A percentile compares a stretch with the other conserved stretches of the same genome.
Evolutionary conservation across 805 yeast species (phyloP).

Genomic region (Schwanniomyces yamadae): DNA sequence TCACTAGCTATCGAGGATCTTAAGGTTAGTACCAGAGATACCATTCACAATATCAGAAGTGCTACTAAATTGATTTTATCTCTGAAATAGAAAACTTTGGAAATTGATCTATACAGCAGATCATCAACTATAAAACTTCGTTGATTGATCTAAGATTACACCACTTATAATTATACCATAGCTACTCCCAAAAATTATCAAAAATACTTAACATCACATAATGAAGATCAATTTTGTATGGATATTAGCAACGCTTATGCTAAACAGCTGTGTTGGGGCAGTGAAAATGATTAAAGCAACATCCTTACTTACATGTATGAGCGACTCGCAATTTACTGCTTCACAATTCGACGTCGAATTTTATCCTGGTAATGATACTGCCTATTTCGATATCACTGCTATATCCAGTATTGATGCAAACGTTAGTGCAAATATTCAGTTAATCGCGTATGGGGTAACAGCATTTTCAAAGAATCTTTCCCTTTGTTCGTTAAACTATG

Average conservation of each 20-base stretch:
- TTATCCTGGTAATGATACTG: conserved; percentile 63
- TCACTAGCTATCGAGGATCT: too few species aligned
- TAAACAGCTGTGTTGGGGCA: conserved; percentile 16
- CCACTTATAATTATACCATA: too few species aligned
- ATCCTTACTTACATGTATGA: conserved; percentile 90
- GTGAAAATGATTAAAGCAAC: conserved; percentile 44
- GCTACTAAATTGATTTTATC: too few species aligned
- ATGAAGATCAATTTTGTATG: conserved; percentile 7
- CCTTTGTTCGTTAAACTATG: conserved; percentile 58
- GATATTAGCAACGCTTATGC: conserved; percentile 4
- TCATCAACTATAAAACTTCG: too few species aligned
- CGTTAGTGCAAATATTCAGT: conserved; percentile 60
- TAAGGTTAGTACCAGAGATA: too few species aligned
- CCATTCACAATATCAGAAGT: too few species aligned
- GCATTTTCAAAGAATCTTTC: conserved; percentile 54
- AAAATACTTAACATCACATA: too few species aligned
- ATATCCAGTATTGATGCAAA: conserved; percentile 74
- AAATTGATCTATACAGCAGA: too few species aligned
- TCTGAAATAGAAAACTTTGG: too few species aligned
- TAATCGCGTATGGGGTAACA: conserved; percentile 80
- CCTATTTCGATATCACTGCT: conserved; percentile 69
- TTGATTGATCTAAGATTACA: too few species aligned
- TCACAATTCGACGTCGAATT: conserved; percentile 74
- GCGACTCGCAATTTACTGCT: conserved; percentile 81
- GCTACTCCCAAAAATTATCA: too few species aligned